These are phyloP conservation scores for Apiospora hydei DNA, from an alignment of 2,329 filamentous ascomycete species.

Conservation along the genomic window DNA sequence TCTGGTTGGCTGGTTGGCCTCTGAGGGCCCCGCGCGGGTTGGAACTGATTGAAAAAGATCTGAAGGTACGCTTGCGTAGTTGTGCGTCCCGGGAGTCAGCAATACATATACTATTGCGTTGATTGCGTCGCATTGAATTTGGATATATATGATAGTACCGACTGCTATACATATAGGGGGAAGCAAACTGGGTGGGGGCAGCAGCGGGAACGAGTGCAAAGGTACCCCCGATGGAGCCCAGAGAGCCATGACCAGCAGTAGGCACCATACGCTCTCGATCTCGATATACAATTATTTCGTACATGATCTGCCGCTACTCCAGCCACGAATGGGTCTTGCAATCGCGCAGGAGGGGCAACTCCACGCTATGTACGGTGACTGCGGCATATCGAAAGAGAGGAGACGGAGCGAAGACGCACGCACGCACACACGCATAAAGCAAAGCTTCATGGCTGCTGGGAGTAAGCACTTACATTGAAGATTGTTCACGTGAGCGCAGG, in stretches of 20 bases:
- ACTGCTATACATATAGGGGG: background rate
- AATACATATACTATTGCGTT: background rate
- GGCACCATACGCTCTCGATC: background rate
- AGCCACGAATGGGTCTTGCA: conserved; percentile 11
- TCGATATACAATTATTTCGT: background rate
- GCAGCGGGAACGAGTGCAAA: conserved; percentile 11
- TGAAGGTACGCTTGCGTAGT: conserved; percentile 6
- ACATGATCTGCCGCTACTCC: conserved; percentile 19
- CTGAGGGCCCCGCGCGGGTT: background rate
- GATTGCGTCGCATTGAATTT: conserved; percentile 15
- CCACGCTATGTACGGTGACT: background rate
- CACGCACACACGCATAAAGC: background rate
- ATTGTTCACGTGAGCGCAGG: conserved; percentile 1
- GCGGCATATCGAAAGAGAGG: background rate
- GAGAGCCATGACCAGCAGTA: background rate
- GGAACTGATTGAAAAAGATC: background rate
- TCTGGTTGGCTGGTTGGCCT: conserved; percentile 1
- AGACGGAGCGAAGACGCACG: background rate
- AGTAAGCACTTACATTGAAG: background rate
- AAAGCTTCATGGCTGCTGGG: background rate
- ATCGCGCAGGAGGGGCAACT: background rate
- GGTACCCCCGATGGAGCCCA: background rate
- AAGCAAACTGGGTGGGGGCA: background rate
- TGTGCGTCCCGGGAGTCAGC: background rate
- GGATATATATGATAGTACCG: conserved; percentile 5